Percentiles rank a stretch among this genome's conserved stretches.
Conservation (phyloP, 192 early-diverging fungal species). For the Borealophlyctis nickersoniae region DNA sequence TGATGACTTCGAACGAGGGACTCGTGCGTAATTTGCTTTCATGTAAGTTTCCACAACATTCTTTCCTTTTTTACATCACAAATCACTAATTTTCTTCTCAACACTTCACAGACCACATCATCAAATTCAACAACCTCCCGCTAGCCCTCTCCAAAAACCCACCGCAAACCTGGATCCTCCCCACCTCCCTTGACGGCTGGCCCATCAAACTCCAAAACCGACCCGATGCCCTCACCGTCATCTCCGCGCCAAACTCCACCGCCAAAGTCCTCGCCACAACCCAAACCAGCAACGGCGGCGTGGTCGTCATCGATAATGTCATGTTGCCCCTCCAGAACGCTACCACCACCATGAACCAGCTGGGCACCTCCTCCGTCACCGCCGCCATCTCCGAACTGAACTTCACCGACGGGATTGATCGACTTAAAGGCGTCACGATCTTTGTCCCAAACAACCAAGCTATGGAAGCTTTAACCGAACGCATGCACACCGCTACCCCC, state of each 20-base stretch:
- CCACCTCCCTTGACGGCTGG: no score
- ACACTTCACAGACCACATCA: no score
- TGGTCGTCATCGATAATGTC: conserved; percentile 47
- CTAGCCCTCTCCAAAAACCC: no score
- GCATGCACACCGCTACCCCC: conserved; percentile 23
- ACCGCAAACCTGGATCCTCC: no score
- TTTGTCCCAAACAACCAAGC: conserved; percentile 48
- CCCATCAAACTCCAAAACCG: no score
- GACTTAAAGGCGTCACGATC: conserved; percentile 38
- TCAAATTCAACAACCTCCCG: no score
- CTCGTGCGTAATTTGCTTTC: no score
- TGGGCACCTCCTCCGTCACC: conserved; percentile 25
- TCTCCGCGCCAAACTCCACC: background rate
- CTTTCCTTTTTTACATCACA: no score
- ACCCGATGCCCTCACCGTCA: no score
- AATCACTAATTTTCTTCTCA: no score
- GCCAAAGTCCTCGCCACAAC: conserved; percentile 34
- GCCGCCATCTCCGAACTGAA: conserved; percentile 11
- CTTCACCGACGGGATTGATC: conserved; percentile 24
- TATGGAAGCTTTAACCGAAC: conserved; percentile 29
- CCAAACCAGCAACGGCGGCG: conserved; percentile 38
- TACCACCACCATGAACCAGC: conserved; percentile 1
- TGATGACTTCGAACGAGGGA: no score
- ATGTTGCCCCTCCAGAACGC: conserved; percentile 34
- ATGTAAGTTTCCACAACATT: no score